Conservation (phyloP, 352 stramenopile genomes). For the Phytophthora idaei region DNA sequence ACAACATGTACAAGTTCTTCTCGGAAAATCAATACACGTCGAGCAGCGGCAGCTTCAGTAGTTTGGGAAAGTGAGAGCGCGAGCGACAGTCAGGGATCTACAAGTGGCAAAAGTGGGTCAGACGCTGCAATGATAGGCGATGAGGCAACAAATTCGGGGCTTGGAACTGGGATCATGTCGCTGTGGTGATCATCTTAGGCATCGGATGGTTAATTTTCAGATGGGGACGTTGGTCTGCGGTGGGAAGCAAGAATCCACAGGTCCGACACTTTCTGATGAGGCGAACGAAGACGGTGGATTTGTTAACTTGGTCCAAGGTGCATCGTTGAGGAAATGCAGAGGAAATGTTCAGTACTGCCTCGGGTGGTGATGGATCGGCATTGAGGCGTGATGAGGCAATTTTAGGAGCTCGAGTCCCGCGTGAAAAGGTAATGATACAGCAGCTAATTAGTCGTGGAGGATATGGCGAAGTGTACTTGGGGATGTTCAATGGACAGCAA, state of each 20-base stretch:
- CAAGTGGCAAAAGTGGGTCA: neutral
- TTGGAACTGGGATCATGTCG: neutral
- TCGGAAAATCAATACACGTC: constrained; percentile 20
- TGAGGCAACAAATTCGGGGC: constrained; percentile 1
- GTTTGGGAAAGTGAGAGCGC: neutral
- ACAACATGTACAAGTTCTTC: constrained; percentile 17
- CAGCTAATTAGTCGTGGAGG: constrained; percentile 27
- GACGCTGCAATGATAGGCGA: neutral
- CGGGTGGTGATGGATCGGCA: neutral
- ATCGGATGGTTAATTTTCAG: neutral
- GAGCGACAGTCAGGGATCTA: neutral
- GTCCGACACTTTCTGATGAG: too few relatives aligned
- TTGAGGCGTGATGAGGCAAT: constrained; percentile 28
- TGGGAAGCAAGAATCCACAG: neutral
- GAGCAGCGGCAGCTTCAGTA: constrained; percentile 1
- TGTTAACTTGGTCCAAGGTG: neutral
- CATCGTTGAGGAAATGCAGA: neutral
- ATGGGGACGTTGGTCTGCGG: neutral
- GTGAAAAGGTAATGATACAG: constrained; percentile 32
- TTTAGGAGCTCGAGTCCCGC: constrained; percentile 34
- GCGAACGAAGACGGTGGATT: neutral
- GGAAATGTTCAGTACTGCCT: neutral
- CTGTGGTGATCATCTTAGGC: neutral
- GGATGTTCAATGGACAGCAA: constrained; percentile 9
- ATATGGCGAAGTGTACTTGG: constrained; percentile 33